These are phyloP conservation scores for Hamamelis virginiana DNA, from an alignment of 164 flowering plant species.

Conservation along the genomic window DNA sequence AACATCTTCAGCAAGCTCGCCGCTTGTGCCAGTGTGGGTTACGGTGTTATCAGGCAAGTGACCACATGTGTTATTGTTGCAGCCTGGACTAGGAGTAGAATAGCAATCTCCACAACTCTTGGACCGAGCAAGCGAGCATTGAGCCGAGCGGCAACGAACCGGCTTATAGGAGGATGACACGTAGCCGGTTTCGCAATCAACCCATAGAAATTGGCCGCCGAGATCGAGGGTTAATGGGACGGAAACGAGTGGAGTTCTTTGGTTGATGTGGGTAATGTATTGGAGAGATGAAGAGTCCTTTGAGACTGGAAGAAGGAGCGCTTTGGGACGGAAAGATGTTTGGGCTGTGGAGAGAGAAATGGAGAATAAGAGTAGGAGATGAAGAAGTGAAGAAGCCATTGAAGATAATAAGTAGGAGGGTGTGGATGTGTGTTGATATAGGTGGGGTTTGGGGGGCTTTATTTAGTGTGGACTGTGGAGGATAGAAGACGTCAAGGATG, in stretches of 20 bases:
- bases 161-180: conserved; percentile 20
- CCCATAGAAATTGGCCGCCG: conserved; percentile 28
- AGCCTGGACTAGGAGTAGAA: conserved; percentile 1
- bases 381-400: neutral
- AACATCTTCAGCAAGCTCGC: conserved; percentile 12
- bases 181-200: conserved; percentile 22
- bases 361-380: neutral
- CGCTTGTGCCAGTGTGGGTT: conserved; percentile 1
- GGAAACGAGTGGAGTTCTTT: conserved; percentile 30
- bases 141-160: conserved; percentile 19
- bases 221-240: conserved; percentile 24
- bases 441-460: too few relatives aligned
- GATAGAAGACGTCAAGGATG: too few relatives aligned
- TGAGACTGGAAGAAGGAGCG: conserved; percentile 25
- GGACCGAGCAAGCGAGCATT: conserved; percentile 21
- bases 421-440: too few relatives aligned
- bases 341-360: neutral
- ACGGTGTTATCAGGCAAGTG: conserved; percentile 3
- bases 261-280: conserved; percentile 24
- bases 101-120: conserved; percentile 14
- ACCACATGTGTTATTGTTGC: conserved; percentile 12
- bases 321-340: conserved; percentile 12
- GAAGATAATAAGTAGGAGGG: too few relatives aligned
- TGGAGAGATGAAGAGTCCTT: conserved; percentile 23
- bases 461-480: too few relatives aligned